Percentiles rank a stretch among this genome's conserved stretches.
These are phyloP conservation scores for Monilinia fructicola DNA, from an alignment of 2,329 filamentous ascomycete genomes.

Conservation along the genomic window DNA sequence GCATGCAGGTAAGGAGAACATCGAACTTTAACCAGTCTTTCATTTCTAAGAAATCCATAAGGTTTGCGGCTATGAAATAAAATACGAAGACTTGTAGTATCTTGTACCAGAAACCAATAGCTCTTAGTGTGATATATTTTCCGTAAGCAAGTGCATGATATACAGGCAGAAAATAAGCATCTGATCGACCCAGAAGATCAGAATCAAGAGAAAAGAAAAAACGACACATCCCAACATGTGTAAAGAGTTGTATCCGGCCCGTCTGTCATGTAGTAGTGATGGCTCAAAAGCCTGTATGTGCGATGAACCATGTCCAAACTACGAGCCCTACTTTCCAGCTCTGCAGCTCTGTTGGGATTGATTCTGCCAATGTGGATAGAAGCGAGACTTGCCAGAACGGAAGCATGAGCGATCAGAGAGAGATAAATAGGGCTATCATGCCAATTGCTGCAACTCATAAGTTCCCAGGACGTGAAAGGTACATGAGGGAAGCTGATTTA, in stretches of 20 bases:
- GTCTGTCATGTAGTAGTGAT: not conserved
- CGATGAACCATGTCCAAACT: conserved; percentile 1
- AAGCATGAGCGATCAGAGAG: not conserved
- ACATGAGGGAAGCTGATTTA: not conserved
- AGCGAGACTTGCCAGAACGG: not conserved
- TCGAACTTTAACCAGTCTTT: not conserved
- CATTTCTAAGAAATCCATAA: not conserved
- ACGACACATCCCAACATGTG: not conserved
- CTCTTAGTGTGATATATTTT: not conserved
- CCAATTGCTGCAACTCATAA: not conserved
- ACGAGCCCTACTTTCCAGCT: conserved; percentile 4
- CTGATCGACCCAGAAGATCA: not conserved
- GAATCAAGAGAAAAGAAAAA: not conserved
- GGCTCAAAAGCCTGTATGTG: not conserved
- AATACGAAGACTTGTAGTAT: not conserved
- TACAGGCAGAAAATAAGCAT: not conserved
- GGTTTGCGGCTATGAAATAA: too few species aligned
- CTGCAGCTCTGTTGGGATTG: not conserved
- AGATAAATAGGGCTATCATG: not conserved
- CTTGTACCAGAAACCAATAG: not conserved
- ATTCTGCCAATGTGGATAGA: not conserved
- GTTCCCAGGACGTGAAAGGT: not conserved
- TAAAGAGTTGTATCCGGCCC: not conserved
- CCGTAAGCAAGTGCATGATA: not conserved
- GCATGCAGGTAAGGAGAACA: not conserved